These are phyloP conservation scores for Talaromyces funiculosus DNA, from an alignment of 2,329 filamentous ascomycete species.

Conservation along the genomic window DNA sequence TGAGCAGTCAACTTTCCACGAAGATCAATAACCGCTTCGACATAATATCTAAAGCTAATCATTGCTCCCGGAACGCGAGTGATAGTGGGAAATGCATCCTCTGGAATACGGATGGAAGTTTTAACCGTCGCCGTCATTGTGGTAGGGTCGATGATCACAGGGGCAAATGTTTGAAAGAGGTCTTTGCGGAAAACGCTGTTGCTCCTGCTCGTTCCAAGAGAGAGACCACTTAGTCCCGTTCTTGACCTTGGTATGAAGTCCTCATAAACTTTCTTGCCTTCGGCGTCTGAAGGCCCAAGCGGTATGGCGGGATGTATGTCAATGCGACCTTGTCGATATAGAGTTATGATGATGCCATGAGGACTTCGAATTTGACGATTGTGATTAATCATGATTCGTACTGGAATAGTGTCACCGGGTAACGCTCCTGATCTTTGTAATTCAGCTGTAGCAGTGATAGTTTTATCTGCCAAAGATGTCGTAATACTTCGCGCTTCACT, in stretches of 20 bases:
- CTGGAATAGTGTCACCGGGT: conserved; percentile 73
- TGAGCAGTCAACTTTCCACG: conserved; percentile 79
- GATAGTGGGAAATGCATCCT: conserved; percentile 89
- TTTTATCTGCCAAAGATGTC: conserved; percentile 60
- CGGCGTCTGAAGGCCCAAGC: conserved; percentile 57
- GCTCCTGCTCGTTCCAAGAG: conserved; percentile 76
- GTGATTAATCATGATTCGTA: conserved; percentile 78
- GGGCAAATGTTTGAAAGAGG: conserved; percentile 78
- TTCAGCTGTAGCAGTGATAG: conserved; percentile 81
- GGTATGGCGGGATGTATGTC: conserved; percentile 66
- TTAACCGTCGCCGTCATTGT: conserved; percentile 75
- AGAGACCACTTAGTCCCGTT: conserved; percentile 79
- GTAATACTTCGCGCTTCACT: conserved; percentile 49
- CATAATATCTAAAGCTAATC: conserved; percentile 90
- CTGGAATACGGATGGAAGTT: conserved; percentile 77
- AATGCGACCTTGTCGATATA: conserved; percentile 86
- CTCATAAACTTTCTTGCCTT: conserved; percentile 66
- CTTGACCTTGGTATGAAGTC: conserved; percentile 83
- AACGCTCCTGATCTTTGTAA: conserved; percentile 76
- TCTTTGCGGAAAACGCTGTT: conserved; percentile 96
- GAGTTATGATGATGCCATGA: conserved; percentile 84
- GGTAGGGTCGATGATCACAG: conserved; percentile 77
- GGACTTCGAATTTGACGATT: conserved; percentile 85
- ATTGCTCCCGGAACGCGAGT: conserved; percentile 82
- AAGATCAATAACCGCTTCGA: conserved; percentile 88